Percentiles rank a stretch among this genome's conserved stretches.
Evolutionary conservation across 305 asterid species (phyloP).

Genomic region (Andrographis paniculata): DNA sequence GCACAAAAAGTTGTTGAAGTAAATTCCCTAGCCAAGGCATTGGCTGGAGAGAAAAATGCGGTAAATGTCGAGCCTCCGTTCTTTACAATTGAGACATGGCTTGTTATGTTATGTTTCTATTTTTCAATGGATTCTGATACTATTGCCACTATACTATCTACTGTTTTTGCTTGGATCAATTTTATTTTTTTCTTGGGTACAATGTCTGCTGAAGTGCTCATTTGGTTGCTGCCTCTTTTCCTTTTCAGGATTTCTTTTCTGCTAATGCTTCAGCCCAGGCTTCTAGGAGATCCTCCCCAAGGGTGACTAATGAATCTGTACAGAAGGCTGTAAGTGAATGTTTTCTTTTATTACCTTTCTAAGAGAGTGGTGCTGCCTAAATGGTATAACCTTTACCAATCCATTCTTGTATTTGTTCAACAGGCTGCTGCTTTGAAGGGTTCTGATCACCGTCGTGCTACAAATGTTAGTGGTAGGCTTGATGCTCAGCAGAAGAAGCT

Average conservation of each 20-base stretch:
- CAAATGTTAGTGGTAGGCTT: conserved; percentile 66
- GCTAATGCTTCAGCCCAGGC: conserved; percentile 86
- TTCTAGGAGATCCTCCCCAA: conserved; percentile 81
- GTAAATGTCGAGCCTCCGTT: too few relatives aligned
- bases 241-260: conserved; percentile 72
- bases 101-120: too few relatives aligned
- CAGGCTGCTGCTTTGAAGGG: conserved; percentile 70
- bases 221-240: too few relatives aligned
- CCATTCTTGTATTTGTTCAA: conserved; percentile 16
- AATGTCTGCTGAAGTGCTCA: too few relatives aligned
- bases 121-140: too few relatives aligned
- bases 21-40: conserved; percentile 78
- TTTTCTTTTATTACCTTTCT: conserved; percentile 2
- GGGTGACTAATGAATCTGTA: conserved; percentile 62
- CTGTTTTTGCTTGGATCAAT: too few relatives aligned
- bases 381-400: too few relatives aligned
- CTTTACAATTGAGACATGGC: too few relatives aligned
- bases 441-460: conserved; percentile 65
- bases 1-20: conserved; percentile 91
- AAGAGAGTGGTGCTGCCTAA: conserved; percentile 5
- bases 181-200: too few relatives aligned
- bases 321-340: conserved; percentile 69
- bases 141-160: too few relatives aligned
- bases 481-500: conserved; percentile 81
- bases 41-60: conserved; percentile 69